phyloP scores from a whole-genome alignment of 495 filamentous ascomycete species.

The Hypoxylon intermedium region DNA sequence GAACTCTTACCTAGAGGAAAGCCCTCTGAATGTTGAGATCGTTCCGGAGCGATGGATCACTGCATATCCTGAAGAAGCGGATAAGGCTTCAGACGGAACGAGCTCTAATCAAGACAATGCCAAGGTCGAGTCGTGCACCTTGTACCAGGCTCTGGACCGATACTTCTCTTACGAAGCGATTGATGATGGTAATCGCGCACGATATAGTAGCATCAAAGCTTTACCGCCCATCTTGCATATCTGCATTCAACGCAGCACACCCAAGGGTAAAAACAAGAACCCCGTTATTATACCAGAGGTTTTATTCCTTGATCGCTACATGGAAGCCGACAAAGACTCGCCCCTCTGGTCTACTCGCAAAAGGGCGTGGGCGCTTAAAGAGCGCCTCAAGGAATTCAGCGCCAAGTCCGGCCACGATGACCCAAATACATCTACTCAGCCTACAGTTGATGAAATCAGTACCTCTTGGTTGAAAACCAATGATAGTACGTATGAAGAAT shows the following conservation, averaged over 20 bases:
- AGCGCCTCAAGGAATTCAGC: constrained; percentile 64
- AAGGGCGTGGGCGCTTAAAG: constrained; percentile 77
- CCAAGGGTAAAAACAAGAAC: constrained; percentile 74
- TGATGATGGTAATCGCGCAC: constrained; percentile 65
- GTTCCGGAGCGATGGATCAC: constrained; percentile 50
- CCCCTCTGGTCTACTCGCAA: constrained; percentile 67
- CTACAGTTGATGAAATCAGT: neutral
- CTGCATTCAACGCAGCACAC: constrained; percentile 81
- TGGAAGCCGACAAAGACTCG: constrained; percentile 67
- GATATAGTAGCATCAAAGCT: constrained; percentile 76
- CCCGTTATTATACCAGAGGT: constrained; percentile 76
- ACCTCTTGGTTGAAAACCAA: neutral
- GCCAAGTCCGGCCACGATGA: constrained; percentile 4
- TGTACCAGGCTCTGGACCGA: constrained; percentile 84
- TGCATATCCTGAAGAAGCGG: constrained; percentile 46
- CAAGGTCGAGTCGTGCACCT: constrained; percentile 57
- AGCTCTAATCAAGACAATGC: constrained; percentile 20
- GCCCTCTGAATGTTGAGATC: constrained; percentile 42
- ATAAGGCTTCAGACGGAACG: constrained; percentile 1
- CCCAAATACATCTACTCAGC: neutral
- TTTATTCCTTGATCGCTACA: constrained; percentile 89
- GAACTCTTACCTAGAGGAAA: constrained; percentile 27
- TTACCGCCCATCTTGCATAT: constrained; percentile 88
- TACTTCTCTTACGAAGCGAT: constrained; percentile 81
- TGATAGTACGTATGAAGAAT: neutral